Evolutionary conservation across 345 rosid genomes (phyloP).

Genomic region (Schrenkiella parvula): DNA sequence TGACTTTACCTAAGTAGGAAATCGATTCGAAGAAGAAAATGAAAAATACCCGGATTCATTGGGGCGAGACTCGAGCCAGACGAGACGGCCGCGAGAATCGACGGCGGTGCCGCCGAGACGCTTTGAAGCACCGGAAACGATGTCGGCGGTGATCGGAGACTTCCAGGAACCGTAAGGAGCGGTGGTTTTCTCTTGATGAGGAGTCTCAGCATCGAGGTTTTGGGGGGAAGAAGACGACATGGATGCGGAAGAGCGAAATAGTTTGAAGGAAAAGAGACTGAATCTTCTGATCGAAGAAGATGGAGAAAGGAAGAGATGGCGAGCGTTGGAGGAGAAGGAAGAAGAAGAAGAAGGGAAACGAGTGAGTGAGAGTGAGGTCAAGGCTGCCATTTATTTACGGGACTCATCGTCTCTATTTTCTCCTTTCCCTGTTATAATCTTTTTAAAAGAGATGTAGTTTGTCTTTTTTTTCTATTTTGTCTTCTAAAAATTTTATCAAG

Average conservation of each 20-base stretch:
- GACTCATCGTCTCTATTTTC: neutral
- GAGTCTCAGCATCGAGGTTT: neutral
- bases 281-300: slow-evolving; percentile 8
- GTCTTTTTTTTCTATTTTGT: too few relatives aligned
- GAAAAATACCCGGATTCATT: slow-evolving; percentile 63
- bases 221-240: slow-evolving; percentile 55
- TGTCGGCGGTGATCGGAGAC: slow-evolving; percentile 86
- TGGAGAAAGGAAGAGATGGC: slow-evolving; percentile 14
- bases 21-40: too few relatives aligned
- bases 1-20: neutral
- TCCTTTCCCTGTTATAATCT: neutral
- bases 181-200: slow-evolving; percentile 31
- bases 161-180: slow-evolving; percentile 95
- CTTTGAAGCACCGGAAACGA: slow-evolving; percentile 79
- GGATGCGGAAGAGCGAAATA: slow-evolving; percentile 8
- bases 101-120: slow-evolving; percentile 71
- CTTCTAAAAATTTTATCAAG: too few relatives aligned
- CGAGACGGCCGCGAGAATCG: slow-evolving; percentile 62
- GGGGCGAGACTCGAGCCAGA: slow-evolving; percentile 89
- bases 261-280: slow-evolving; percentile 9
- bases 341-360: slow-evolving; percentile 12
- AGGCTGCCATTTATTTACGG: slow-evolving; percentile 14
- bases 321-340: neutral
- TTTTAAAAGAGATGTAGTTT: too few relatives aligned
- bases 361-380: slow-evolving; percentile 20